Base-by-base conservation (phyloP, 2,329 filamentous ascomycete genomes). In the Kalaharituber pfeilii region DNA sequence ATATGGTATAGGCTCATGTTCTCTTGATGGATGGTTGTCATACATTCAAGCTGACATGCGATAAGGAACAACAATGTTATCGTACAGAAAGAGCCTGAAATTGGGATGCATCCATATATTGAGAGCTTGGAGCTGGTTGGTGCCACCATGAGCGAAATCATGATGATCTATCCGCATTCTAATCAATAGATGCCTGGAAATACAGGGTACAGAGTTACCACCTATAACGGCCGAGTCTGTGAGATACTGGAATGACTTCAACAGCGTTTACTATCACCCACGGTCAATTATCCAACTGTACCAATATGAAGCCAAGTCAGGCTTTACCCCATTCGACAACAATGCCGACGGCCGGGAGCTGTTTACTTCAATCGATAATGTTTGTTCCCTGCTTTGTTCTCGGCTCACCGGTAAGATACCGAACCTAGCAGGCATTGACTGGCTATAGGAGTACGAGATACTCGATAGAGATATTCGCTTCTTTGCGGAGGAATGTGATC, bases 241-340 rank as follows among this genome's bases (percentile, higher is more conserved):
- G n/a, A 79, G 86, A 53, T 96, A 91, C 70, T 98, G 91, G 89
- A 94, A 87, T 28, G 91, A 98, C 68, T 96, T 87, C 69, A 93
- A 86, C 62, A 79, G 86, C 25, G 77, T 91, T n/a, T 98, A 80
- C 69, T 95, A 84, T 66, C 88, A 96, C 66, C 91, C 91, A 7
- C 79, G 78, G 53, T 94, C 87, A 11, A 78, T 94, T 53, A 75
- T 94, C 8, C 88, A 94, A 66, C 73, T 96, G 13, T 84, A 84
- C 65, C 86, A 95, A 64, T 93, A 85, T 65, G 86, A 93, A 66
- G 72, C 94, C 30, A 81, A 84, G 65, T 89, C 86, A 2, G 75
- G 77, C 45, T 72, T 89, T 26, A 81, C 82, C 74, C 86, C 88
- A 0, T 94, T 94, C 63, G 83, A 91, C 66, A 80, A 79, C 56